Base-by-base conservation (phyloP, 2,329 filamentous ascomycete genomes). In the Emergomyces pasteurianus region DNA sequence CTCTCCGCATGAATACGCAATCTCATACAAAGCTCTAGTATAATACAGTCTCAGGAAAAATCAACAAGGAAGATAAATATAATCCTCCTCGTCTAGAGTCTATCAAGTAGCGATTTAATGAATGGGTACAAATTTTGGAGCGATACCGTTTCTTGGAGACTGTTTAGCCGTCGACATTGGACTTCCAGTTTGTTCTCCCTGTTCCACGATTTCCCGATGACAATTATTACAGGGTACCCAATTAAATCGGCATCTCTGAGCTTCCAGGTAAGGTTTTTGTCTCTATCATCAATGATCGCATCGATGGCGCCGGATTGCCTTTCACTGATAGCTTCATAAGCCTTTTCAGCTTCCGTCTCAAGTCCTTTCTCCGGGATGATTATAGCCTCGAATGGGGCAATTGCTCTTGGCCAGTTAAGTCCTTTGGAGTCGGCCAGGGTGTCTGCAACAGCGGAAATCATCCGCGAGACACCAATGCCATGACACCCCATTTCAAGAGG, bases 401-500 rank as follows among this genome's bases (percentile, higher is more conserved):
- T 91, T 10, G 79, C 85, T 6, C 86, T 80, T 0, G 94, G 94
- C 94, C 94, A 99, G 67, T 90, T 90, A 8, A 97, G 79, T 0
- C 91, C 94, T 69, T 78, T 82, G 2, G 80, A 70, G 66, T 95
- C 90, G 0, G 85, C 81, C 10, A 90, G 78, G 46, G 87, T 82
- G 64, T 92, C 87, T 1, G 92, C 92, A 0, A 94, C 84, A 1
- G 94, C 90, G 9, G 87, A 91, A 63, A 99, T 86, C 67, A 99
- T 86, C 52, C 94, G 87, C 5, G 91, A 95, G 21, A 99, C 85
- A 1, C 94, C 94, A 63, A 99, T 95, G 0, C 94, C 94, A 70
- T 96, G 90, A 72, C 94, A 99, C 60, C 94, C 94, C 94, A 99
- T 99, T 65, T 95, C 85, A 69, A 96, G 81, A 0, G 85, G 79